Evolutionary conservation across 805 yeast genomes (phyloP), one percentile per base, ranked within the genome.

Genomic region (Ascoidea asiatica): DNA sequence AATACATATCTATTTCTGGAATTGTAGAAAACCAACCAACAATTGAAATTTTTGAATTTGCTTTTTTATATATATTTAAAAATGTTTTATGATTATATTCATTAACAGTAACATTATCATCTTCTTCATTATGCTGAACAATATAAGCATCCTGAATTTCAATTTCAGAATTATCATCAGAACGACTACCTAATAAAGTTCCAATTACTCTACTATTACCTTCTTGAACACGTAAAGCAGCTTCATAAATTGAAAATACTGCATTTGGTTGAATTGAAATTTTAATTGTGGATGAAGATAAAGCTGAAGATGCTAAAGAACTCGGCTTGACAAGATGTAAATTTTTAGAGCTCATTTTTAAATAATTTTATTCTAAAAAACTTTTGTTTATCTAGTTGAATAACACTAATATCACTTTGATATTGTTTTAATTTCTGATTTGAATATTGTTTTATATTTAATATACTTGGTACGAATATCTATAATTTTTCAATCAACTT

Each of bases 21-120:
- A 68, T 65, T 17, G 81, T 67, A 43, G 81, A 79, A 60, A 83
- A 87, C 95, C 95, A 87, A 45, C 95, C 95, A 41, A 87, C 70
- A 45, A 87, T 81, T 43, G 72, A 70, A 51, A 79, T 82, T 57
- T 81, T 82, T 46, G 92, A 90, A 62, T 80, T 81, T 33, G 90
- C 78, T 57, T 76, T 77, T 65, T 79, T 81, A 64, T 82, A 76
- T 56, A 87, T 65, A 53, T 77, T 79, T 63, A 68, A 82, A 62
- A 83, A 73, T 33, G 78, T 66, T 57, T 75, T 73, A 69, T 84
- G 87, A 59, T 76, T 80, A 47, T 79, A 81, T 55, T 83, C 85
- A 57, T 81, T 89, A 49, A 87, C 78, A 47, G 80, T 73, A 49
- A 87, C 75, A 51, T 85, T 80, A 48, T 82, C 92, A 38, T 78